Percentiles rank a stretch among this genome's conserved stretches.
Conservation (phyloP, 179 eudicot genomes). For the Patellifolia procumbens region DNA sequence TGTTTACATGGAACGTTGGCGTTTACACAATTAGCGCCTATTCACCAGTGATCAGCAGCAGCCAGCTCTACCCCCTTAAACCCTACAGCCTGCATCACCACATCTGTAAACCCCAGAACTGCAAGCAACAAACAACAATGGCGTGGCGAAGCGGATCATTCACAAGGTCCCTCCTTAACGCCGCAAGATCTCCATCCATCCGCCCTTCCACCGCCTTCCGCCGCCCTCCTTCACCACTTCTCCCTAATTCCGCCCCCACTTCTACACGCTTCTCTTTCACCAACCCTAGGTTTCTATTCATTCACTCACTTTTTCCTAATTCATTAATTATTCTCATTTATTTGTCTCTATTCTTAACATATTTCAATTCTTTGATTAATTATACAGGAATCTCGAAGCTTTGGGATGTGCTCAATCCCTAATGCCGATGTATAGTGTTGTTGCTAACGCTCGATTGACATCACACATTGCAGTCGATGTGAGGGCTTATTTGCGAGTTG, state of each 20-base stretch:
- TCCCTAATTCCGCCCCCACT: constrained; percentile 37
- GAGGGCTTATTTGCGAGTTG: constrained; percentile 58
- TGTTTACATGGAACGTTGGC: too few relatives aligned
- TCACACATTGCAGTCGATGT: constrained; percentile 40
- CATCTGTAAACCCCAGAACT: not conserved
- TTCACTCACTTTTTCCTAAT: not conserved
- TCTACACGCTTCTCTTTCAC: constrained; percentile 54
- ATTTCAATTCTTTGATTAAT: too few relatives aligned
- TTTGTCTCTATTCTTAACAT: too few relatives aligned
- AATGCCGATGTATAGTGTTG: constrained; percentile 44
- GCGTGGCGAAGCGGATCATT: constrained; percentile 79
- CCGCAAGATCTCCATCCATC: constrained; percentile 55
- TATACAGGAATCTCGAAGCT: constrained; percentile 31
- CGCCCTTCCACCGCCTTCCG: constrained; percentile 50
- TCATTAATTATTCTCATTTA: not conserved
- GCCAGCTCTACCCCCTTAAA: not conserved
- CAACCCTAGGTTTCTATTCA: constrained; percentile 50
- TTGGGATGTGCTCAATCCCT: constrained; percentile 46
- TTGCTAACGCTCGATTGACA: constrained; percentile 45
- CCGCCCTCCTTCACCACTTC: constrained; percentile 46
- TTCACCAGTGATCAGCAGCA: too few relatives aligned
- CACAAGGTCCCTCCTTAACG: constrained; percentile 54
- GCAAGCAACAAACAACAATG: constrained; percentile 10
- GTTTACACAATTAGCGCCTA: too few relatives aligned
- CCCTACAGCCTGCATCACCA: not conserved